These are phyloP conservation scores for Coemansia sp. DNA, from an alignment of 192 early-diverging fungal genomes.

Conservation along the genomic window DNA sequence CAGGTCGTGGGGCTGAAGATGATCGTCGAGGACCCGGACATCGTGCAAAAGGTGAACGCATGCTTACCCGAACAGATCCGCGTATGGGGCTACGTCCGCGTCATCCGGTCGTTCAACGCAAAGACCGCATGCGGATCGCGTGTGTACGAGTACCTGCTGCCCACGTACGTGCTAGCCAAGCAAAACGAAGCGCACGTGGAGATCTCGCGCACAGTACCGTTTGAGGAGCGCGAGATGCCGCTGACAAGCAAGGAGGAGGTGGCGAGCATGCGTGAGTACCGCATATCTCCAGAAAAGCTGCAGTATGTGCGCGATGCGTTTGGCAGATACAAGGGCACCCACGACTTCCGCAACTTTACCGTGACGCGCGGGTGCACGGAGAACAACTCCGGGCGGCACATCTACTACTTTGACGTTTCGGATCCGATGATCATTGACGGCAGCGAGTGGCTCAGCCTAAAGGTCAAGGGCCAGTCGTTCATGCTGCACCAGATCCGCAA, in stretches of 20 bases:
- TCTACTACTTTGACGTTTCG: constrained; percentile 75
- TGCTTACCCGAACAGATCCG: constrained; percentile 87
- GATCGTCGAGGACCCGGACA: constrained; percentile 69
- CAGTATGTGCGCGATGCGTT: constrained; percentile 68
- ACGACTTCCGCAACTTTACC: constrained; percentile 97
- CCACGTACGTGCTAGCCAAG: constrained; percentile 80
- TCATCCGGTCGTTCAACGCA: constrained; percentile 79
- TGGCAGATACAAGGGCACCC: constrained; percentile 74
- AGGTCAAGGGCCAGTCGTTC: constrained; percentile 94
- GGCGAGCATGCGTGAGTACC: constrained; percentile 60
- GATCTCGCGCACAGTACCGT: constrained; percentile 31
- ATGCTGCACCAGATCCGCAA: constrained; percentile 99
- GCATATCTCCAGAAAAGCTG: constrained; percentile 64
- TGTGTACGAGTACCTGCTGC: constrained; percentile 95
- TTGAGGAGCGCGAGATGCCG: constrained; percentile 31
- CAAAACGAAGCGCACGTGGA: constrained; percentile 44
- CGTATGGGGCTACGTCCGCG: constrained; percentile 77
- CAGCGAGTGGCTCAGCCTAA: constrained; percentile 89
- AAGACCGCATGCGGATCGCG: constrained; percentile 92
- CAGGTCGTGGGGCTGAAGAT: constrained; percentile 94
- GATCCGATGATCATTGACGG: constrained; percentile 68
- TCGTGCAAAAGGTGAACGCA: constrained; percentile 79
- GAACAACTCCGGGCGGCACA: constrained; percentile 75
- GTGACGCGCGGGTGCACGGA: constrained; percentile 76
- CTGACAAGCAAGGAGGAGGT: constrained; percentile 62